These are phyloP conservation scores for Sonneratia caseolaris DNA, from an alignment of 345 rosid species.

Conservation along the genomic window DNA sequence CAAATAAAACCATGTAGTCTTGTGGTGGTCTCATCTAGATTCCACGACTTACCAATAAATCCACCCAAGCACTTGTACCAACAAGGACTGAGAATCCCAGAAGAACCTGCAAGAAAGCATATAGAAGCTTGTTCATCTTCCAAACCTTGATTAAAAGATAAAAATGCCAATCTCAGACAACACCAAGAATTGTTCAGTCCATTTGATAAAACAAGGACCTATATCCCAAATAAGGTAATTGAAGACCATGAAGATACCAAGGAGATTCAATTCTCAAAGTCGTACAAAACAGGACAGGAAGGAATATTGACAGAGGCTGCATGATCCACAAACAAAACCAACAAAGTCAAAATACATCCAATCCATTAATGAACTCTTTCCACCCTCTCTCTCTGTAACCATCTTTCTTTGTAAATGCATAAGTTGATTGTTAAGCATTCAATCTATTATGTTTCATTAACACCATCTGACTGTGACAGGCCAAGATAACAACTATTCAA, in stretches of 20 bases:
- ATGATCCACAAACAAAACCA: no score
- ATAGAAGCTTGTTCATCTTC: neutral
- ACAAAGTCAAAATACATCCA: no score
- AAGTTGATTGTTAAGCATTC: neutral
- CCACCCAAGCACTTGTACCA: slow-evolving; percentile 95
- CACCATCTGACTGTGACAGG: neutral
- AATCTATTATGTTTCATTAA: neutral
- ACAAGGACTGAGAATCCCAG: slow-evolving; percentile 92
- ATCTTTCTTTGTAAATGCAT: neutral
- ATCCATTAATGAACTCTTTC: no score
- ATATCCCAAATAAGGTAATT: neutral
- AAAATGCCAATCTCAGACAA: neutral
- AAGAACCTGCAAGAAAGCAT: slow-evolving; percentile 50
- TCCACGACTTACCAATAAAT: slow-evolving; percentile 53
- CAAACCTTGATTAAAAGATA: neutral
- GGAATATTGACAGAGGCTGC: no score
- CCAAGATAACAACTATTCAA: neutral
- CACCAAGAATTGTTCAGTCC: no score
- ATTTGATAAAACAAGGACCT: no score
- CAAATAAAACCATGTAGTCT: neutral
- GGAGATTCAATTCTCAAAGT: no score
- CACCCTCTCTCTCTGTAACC: no score
- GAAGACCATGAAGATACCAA: no score
- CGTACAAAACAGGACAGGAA: no score
- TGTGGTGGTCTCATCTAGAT: neutral